Evolutionary conservation across 371 early-diverging fungal genomes (phyloP), one percentile per base, ranked within the genome.

Genomic region (Umbelopsis sp.): DNA sequence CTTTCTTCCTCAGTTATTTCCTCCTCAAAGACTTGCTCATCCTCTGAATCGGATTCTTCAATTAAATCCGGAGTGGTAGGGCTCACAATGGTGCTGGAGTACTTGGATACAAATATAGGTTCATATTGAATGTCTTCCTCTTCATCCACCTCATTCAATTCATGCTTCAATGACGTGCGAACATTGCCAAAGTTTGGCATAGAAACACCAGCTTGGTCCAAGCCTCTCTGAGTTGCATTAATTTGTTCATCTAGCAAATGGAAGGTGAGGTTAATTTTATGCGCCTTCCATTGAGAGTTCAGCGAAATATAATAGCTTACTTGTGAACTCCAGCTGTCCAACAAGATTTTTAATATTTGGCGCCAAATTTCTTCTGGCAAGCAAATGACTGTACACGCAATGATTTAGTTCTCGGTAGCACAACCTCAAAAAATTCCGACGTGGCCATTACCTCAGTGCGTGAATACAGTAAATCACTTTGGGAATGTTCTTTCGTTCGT

Each of bases 401-500:
- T 29, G 48, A 41, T 41, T 38, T 20, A 5, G n/a, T 5, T 35
- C 29, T 6, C 12, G 20, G 38, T 22, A 53, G 4, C 11, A n/a
- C 38, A 20, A 63, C 44, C 22, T 24, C 32, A 32, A 41, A 52
- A 65, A 20, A n/a, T 57, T 25, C 14, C n/a, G 32, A 25, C 9
- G 14, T 51, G 44, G 22, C 22, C 20, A 16, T 66, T 86, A 93
- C 89, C 93, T 97, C 50, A 99, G 89, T 0, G 99, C 99, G 76
- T 99, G 99, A 63, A 99, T 92, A 81, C 99, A 99, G 80, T 99
- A 99, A 70, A 99, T 97, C 11, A 99, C 99, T 76, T 96, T 97
- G 25, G 99, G 99, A 76, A 99, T 94, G 80, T 99, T 99, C 80
- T 99, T 99, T 81, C 94, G 93, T 68, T 99, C 99, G 81, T 99